Percentiles rank a stretch among this genome's conserved stretches.
Conservation (phyloP, 2,329 filamentous ascomycete species). For the Didymella pomorum region DNA sequence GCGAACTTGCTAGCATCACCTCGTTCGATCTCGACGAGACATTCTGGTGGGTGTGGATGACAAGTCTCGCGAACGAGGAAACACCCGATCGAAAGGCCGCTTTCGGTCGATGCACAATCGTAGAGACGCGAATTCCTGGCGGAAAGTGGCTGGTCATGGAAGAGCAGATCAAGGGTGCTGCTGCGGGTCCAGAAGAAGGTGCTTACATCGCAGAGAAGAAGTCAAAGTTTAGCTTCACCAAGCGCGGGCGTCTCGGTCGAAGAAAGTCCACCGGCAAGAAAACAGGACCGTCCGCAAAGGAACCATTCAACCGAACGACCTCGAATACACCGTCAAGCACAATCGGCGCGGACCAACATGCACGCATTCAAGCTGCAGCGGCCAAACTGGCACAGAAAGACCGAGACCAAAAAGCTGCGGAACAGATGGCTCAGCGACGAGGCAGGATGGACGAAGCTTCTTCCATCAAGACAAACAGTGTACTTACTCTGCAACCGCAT, state of each 20-base stretch:
- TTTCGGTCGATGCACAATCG: slow-evolving; percentile 90
- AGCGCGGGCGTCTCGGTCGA: slow-evolving; percentile 74
- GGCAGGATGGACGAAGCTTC: slow-evolving; percentile 62
- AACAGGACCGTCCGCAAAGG: slow-evolving; percentile 53
- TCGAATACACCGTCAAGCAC: slow-evolving; percentile 70
- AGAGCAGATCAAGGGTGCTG: slow-evolving; percentile 93
- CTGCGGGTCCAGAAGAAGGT: slow-evolving; percentile 80
- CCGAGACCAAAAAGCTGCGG: slow-evolving; percentile 62
- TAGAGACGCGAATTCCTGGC: slow-evolving; percentile 83
- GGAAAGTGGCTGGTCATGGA: slow-evolving; percentile 95
- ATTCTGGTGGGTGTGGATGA: slow-evolving; percentile 99
- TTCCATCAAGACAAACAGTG: slow-evolving; percentile 81
- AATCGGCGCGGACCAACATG: slow-evolving; percentile 89
- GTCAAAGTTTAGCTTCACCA: slow-evolving; percentile 82
- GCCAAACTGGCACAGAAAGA: slow-evolving; percentile 80
- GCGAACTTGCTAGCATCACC: slow-evolving; percentile 91
- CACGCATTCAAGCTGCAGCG: slow-evolving; percentile 89
- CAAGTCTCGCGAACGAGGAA: slow-evolving; percentile 90
- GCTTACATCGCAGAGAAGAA: slow-evolving; percentile 97
- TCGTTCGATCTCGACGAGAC: slow-evolving; percentile 88
- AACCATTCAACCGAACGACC: slow-evolving; percentile 61
- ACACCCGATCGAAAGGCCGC: slow-evolving; percentile 84
- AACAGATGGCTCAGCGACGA: slow-evolving; percentile 62
- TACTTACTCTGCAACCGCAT: slow-evolving; percentile 84
- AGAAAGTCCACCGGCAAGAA: slow-evolving; percentile 56